Evolutionary conservation across 805 yeast genomes (phyloP), one percentile per base, ranked within the genome.

Genomic region (Geotrichum ghanense): DNA sequence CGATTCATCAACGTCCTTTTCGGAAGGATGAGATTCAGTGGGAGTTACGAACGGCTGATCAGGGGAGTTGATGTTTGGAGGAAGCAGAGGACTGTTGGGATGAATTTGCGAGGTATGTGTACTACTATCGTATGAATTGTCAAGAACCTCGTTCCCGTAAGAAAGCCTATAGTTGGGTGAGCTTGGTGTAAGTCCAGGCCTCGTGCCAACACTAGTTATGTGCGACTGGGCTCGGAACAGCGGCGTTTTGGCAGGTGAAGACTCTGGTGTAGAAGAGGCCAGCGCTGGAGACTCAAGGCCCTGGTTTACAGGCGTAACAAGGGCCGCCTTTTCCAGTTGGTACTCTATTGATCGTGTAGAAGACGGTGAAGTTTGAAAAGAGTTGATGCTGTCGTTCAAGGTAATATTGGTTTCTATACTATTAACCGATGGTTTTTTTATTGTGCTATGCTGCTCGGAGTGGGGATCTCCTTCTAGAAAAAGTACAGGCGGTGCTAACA

Each of bases 261-360:
- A 26, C 5, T 3, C 23, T 16, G 26, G 42, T 17, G 45, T 45
- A 22, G 50, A 45, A 12, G 26, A n/a, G 14, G 12, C 27, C 3
- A 41, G 44, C n/a, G 27, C 41, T 3, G n/a, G n/a, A n/a, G n/a
- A n/a, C n/a, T n/a, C n/a, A n/a, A n/a, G n/a, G n/a, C n/a, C n/a
- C n/a, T n/a, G n/a, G n/a, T n/a, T n/a, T n/a, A n/a, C n/a, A n/a
- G n/a, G n/a, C n/a, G n/a, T n/a, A n/a, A n/a, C n/a, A n/a, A n/a
- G n/a, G n/a, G n/a, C n/a, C n/a, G n/a, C n/a, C n/a, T n/a, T n/a
- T n/a, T n/a, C n/a, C n/a, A n/a, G n/a, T n/a, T n/a, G n/a, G n/a
- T n/a, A n/a, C n/a, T n/a, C n/a, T n/a, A n/a, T n/a, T n/a, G n/a
- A n/a, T n/a, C n/a, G n/a, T n/a, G 31, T 25, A 9, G 37, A 31